A percentile compares a stretch with the other conserved stretches of the same genome.
Evolutionary conservation across 2,329 filamentous ascomycete genomes (phyloP).

Genomic region (Aspergillus floridensis): DNA sequence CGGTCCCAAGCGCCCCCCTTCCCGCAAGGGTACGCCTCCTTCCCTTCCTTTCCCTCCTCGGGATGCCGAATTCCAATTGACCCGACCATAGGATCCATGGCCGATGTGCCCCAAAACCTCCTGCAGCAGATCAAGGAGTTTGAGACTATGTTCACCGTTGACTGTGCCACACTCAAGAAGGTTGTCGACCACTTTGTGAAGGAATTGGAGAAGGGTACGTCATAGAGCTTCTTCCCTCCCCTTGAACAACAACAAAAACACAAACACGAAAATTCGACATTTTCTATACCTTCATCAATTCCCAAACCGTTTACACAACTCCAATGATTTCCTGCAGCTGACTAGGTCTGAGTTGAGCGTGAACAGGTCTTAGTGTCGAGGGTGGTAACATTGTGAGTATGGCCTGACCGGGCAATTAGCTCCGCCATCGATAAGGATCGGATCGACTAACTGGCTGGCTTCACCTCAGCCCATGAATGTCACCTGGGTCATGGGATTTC

Average conservation of each 20-base stretch:
- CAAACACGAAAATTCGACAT: too few species aligned
- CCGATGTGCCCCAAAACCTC: conserved; percentile 84
- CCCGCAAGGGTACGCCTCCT: conserved; percentile 67
- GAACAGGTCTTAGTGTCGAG: conserved; percentile 73
- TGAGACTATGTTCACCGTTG: conserved; percentile 79
- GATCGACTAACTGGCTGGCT: background rate
- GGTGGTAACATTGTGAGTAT: conserved; percentile 84
- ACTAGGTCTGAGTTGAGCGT: background rate
- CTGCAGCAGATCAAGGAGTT: conserved; percentile 76
- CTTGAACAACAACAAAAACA: background rate
- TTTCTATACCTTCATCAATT: too few species aligned
- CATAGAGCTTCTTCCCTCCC: background rate
- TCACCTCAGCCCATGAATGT: conserved; percentile 83
- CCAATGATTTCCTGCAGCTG: background rate
- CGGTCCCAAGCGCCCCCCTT: conserved; percentile 62
- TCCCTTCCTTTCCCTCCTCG: background rate
- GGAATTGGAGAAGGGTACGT: conserved; percentile 78
- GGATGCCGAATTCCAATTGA: background rate
- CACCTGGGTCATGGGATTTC: conserved; percentile 90
- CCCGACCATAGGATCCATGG: conserved; percentile 69
- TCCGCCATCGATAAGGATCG: background rate
- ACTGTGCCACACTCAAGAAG: conserved; percentile 75
- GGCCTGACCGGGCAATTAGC: background rate
- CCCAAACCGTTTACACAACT: too few species aligned
- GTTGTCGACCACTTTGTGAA: conserved; percentile 86